Evolutionary conservation across 441 rosid species (phyloP), one percentile per base, ranked within the genome.

Genomic region (Adansonia madagascariensis): DNA sequence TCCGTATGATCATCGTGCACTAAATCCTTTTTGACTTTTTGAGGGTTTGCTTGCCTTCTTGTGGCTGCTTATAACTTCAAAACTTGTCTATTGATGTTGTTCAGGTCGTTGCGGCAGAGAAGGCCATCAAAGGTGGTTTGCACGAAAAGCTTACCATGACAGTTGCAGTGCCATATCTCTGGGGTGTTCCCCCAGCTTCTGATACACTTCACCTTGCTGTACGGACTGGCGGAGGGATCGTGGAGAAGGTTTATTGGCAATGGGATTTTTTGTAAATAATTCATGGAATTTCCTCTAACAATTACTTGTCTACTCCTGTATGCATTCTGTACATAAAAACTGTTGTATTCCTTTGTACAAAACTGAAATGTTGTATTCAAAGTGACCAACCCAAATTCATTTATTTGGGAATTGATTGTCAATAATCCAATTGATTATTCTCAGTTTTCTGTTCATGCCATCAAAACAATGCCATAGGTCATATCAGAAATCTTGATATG

Each of bases 141-240:
- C 94, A 93, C 17, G 98, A 95, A 86, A 91, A 93, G 86, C 86
- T 95, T 71, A 93, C 87, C 8, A 95, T 91, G 98, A 88, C 89
- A 0, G 98, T 95, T 14, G 97, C 99, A 0, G 98, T 95, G 76
- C 98, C 94, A 17, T 90, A 91, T 79, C 95, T 95, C 0, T 95
- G 98, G 95, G 98, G 98, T 0, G 97, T 93, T 66, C 99, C 99
- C 71, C 97, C 98, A 4, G 97, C 94, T 71, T 90, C 99, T 0
- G 99, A 95, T 75, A 92, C 92, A 53, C 99, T 93, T 75, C 94
- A 94, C 76, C 92, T 91, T 41, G 99, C 98, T 1, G 99, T 95
- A 73, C 85, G 84, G 75, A 90, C 90, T 0, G 98, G 98, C 14
- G 98, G 98, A 77, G 99, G 99, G 68, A 95, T 95, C 1, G 96